Evolutionary conservation across 805 yeast species (phyloP), one percentile per base, ranked within the genome.

Genomic region (Candida alai): DNA sequence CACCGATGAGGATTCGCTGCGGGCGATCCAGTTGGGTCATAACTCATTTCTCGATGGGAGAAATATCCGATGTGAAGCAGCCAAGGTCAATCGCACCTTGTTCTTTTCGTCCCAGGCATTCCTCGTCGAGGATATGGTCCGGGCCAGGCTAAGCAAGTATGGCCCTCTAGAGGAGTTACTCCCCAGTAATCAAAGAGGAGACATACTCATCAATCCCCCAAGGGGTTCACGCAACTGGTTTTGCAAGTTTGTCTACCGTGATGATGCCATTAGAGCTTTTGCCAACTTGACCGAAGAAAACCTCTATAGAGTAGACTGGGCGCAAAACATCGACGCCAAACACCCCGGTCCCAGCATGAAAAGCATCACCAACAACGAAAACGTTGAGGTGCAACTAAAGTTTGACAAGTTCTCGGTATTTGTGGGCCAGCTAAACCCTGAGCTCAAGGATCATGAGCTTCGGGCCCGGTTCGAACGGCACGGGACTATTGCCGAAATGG

Each of bases 11-110:
- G 90, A 83, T 44, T 88, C 95, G 4, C 67, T 70, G 41, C 52
- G 43, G 4, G 96, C 96, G 1, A 70, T 87, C 34, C 58, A 54
- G 13, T 67, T 68, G 40, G 95, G 87, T 8, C 90, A 84, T 48
- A 78, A 80, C 37, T 68, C 86, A 5, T 55, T 65, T 5, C 58
- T 88, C 30, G 78, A 84, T 52, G 94, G 88, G 10, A 71, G 95
- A 53, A 65, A 76, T 3, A 75, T 90, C 28, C 73, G 97, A 36
- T 85, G 95, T 60, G 97, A 90, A 59, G 80, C 80, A 13, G 97
- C 97, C 1, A 80, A 84, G 49, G 96, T 89, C 29, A 90, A 89
- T 58, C 70, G 97, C 43, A 89, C 97, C 10, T 63, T 90, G 26
- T 84, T 76, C 52, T 55, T 87, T 28, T 58, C 78, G 1, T 56